Conservation (phyloP, 768 basidiomycete species). For the Mycena sanguinolenta region DNA sequence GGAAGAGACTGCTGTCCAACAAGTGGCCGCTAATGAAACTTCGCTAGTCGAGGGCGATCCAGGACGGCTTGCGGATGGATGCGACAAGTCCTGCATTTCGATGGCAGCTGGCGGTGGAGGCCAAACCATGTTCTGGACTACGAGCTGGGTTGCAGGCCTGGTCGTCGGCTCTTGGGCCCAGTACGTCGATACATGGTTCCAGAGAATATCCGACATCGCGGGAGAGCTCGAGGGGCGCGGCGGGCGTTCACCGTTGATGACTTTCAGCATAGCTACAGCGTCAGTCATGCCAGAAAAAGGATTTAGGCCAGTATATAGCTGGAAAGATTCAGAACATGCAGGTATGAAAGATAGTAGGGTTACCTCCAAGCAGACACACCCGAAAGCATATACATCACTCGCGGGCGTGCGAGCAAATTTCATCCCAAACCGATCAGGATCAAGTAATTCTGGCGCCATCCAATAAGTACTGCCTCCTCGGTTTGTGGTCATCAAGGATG, state of each 20-base stretch:
- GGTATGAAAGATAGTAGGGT: neutral
- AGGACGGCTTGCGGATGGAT: too few relatives aligned
- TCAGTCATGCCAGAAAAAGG: neutral
- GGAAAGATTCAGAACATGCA: neutral
- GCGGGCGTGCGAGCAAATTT: slow-evolving; percentile 13
- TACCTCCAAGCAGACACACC: slow-evolving; percentile 27
- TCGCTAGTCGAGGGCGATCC: too few relatives aligned
- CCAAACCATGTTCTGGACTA: neutral
- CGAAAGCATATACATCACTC: slow-evolving; percentile 29
- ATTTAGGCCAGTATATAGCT: slow-evolving; percentile 8
- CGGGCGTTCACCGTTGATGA: slow-evolving; percentile 12
- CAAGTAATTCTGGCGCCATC: neutral
- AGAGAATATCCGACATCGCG: neutral
- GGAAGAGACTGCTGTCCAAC: too few relatives aligned
- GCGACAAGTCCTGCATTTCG: too few relatives aligned
- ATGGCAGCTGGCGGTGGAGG: neutral
- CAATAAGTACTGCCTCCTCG: neutral
- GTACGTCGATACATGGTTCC: neutral
- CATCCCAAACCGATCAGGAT: neutral
- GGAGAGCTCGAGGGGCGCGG: neutral
- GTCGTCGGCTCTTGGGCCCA: neutral
- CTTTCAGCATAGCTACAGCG: neutral
- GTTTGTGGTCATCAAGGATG: neutral
- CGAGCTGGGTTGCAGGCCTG: neutral
- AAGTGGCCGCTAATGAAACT: too few relatives aligned